These are phyloP conservation scores for Glaciozyma antarctica DNA, from an alignment of 768 basidiomycete genomes.

Conservation along the genomic window DNA sequence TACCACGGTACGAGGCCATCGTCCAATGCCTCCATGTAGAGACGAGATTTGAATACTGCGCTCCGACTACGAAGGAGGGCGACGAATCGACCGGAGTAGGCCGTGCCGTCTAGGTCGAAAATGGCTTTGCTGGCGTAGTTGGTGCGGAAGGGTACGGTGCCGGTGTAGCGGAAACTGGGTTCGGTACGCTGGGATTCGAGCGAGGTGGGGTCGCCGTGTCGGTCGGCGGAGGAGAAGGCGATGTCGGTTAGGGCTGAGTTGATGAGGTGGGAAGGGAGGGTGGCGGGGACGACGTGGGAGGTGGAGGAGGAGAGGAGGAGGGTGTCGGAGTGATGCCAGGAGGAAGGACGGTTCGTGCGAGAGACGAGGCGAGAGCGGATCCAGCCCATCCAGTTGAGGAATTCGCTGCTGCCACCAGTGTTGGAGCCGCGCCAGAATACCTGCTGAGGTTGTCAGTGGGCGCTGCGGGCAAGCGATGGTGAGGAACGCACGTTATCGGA, in stretches of 20 bases:
- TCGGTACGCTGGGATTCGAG: constrained; percentile 7
- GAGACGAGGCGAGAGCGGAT: constrained; percentile 7
- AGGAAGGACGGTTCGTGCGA: constrained; percentile 6
- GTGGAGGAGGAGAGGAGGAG: neutral
- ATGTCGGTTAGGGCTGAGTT: constrained; percentile 8
- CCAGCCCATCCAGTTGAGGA: constrained; percentile 15
- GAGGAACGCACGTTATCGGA: constrained; percentile 4
- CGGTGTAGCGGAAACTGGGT: constrained; percentile 13
- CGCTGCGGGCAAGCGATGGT: neutral
- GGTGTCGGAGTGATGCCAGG: constrained; percentile 6
- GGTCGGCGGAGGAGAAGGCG: constrained; percentile 6
- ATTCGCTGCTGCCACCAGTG: constrained; percentile 10
- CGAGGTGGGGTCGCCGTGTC: constrained; percentile 2
- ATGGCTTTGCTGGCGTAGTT: constrained; percentile 12
- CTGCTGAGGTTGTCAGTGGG: neutral
- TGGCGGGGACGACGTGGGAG: neutral
- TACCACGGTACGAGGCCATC: constrained; percentile 11
- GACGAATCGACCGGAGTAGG: constrained; percentile 18
- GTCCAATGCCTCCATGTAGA: constrained; percentile 7
- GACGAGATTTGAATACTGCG: constrained; percentile 6
- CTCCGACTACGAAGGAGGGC: neutral
- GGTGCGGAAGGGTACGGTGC: neutral
- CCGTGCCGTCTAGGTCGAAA: constrained; percentile 17
- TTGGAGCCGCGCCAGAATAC: constrained; percentile 21
- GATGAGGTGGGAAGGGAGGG: constrained; percentile 1